Base-by-base conservation (phyloP, 2,329 filamentous ascomycete genomes). In the Zymoseptoria brevis region DNA sequence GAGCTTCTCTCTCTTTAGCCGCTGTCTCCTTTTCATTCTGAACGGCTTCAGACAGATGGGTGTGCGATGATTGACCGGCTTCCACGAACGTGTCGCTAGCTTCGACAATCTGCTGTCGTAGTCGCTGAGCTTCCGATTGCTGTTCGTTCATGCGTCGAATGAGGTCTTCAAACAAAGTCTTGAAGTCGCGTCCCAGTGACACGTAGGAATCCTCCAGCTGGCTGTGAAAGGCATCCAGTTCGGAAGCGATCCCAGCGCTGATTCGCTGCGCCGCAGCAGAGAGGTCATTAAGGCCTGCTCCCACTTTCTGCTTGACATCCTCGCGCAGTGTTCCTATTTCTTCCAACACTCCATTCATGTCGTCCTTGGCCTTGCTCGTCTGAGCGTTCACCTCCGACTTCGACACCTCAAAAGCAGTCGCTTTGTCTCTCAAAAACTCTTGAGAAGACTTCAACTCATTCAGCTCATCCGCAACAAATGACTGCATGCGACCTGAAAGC, bases 241-340 rank as follows among this genome's bases (percentile, higher is more conserved):
- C 93, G 60, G 83, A 87, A 60, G 96, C 83, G 53, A 97, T 92
- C 67, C 95, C 93, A 11, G 87, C 88, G 0, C 91, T 90, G 62
- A 97, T 96, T 57, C 88, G 86, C 74, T 93, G 90, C 1, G 93
- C 91, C 8, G 92, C 90, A 9, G 82, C 82, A 1, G 91, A 91
- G 21, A 97, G 84, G 24, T 90, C 86, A 68, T 90, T 87, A 50
- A 97, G 79, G 8, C 92, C 93, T 69, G 91, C 86, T 2, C 90
- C 89, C 53, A 97, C 89, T 62, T 88, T 87, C 54, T 83, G 80
- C 77, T 96, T 96, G 55, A 97, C 90, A 56, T 89, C 87, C 72
- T 96, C 89, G 21, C 93, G 85, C 22, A 97, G 80, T n/a, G 83
- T 85, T 71, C 92, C 92, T 72, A 97, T 96, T 71, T 96, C 93